Evolutionary conservation across 2,329 filamentous ascomycete species (phyloP).

Genomic region (Phialophora chinensis): DNA sequence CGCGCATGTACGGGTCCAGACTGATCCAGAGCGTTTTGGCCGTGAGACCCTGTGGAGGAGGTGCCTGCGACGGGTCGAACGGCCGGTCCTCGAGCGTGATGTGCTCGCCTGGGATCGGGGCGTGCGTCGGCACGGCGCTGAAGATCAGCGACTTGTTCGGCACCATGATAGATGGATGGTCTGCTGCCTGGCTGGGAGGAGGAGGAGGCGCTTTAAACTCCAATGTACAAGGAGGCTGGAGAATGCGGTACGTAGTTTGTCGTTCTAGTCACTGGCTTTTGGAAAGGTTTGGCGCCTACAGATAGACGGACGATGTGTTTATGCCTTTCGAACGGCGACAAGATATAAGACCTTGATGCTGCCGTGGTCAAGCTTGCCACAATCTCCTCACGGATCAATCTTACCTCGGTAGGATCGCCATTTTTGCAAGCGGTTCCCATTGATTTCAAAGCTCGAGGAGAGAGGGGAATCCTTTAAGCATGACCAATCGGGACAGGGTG

Average conservation of each 20-base stretch:
- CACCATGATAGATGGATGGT: constrained; percentile 13
- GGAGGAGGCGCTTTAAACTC: background rate
- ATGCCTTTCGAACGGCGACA: background rate
- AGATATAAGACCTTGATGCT: background rate
- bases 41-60: background rate
- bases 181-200: background rate
- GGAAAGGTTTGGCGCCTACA: background rate
- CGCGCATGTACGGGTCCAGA: constrained; percentile 79
- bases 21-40: constrained; percentile 48
- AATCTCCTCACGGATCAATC: background rate
- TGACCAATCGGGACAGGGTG: background rate
- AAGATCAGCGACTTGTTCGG: constrained; percentile 2
- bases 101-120: constrained; percentile 5
- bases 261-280: background rate
- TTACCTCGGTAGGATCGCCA: constrained; percentile 1
- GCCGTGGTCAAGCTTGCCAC: background rate
- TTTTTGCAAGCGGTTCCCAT: too few species aligned
- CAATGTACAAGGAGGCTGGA: background rate
- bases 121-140: constrained; percentile 1
- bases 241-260: background rate
- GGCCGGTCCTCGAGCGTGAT: constrained; percentile 2
- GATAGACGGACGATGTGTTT: background rate
- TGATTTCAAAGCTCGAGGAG: constrained; percentile 9
- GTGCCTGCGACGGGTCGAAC: background rate
- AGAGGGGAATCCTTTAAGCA: constrained; percentile 1